Percentiles rank a stretch among this genome's conserved stretches.
These are phyloP conservation scores for Suillus sp. DNA, from an alignment of 768 basidiomycete genomes.

Conservation along the genomic window DNA sequence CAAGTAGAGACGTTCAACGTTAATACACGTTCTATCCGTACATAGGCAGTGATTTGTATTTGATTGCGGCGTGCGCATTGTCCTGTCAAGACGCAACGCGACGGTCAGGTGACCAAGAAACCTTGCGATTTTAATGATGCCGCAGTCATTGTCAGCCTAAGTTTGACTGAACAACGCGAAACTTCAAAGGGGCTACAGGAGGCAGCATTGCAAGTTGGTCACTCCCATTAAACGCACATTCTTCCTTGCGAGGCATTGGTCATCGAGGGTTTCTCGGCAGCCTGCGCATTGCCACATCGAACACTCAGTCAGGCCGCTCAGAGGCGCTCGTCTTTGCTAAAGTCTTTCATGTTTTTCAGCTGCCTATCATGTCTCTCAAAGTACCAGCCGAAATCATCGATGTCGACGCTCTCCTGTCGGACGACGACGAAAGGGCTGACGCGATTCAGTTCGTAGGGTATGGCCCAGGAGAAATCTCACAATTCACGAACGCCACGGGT, in stretches of 20 bases:
- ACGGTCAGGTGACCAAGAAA: background rate
- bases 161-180: background rate
- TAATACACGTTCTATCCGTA: background rate
- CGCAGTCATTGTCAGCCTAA: background rate
- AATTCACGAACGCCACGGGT: slow-evolving; percentile 11
- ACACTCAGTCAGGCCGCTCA: background rate
- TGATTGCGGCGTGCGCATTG: background rate
- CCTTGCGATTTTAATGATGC: background rate
- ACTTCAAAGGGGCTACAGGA: background rate
- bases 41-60: background rate
- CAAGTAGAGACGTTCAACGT: slow-evolving; percentile 19
- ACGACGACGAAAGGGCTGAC: background rate
- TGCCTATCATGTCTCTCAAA: background rate
- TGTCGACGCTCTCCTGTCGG: slow-evolving; percentile 23
- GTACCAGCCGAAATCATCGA: slow-evolving; percentile 24
- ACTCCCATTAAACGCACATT: background rate
- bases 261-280: background rate
- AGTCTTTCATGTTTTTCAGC: background rate
- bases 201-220: background rate
- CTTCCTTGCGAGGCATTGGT: background rate
- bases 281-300: background rate
- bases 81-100: background rate
- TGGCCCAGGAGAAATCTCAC: slow-evolving; percentile 12
- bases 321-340: background rate
- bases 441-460: slow-evolving; percentile 25